Percentiles rank a stretch among this genome's conserved stretches.
Conservation (phyloP, 2,329 filamentous ascomycete genomes). For the Sporothrix mexicana region DNA sequence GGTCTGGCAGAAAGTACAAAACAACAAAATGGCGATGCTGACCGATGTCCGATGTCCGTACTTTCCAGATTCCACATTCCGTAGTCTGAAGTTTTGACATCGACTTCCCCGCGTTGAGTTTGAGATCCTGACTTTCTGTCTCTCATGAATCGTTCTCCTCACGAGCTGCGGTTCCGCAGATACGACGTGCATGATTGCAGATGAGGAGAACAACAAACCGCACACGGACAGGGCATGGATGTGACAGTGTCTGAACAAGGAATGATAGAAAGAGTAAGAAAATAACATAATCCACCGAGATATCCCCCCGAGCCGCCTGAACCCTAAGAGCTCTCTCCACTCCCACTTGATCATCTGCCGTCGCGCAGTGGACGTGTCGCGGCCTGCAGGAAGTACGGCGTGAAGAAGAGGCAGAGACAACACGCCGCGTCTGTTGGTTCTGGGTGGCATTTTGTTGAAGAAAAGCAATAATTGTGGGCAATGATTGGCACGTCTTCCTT, state of each 20-base stretch:
- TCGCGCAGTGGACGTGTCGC: background rate
- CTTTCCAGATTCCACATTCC: too few relatives aligned
- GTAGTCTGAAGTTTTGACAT: too few relatives aligned
- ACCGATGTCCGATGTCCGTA: too few relatives aligned
- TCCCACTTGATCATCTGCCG: constrained; percentile 2
- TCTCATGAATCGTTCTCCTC: background rate
- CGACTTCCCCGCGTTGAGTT: too few relatives aligned
- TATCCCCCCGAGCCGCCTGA: too few relatives aligned
- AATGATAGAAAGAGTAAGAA: background rate
- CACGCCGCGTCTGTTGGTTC: constrained; percentile 6
- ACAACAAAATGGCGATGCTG: too few relatives aligned
- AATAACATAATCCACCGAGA: background rate
- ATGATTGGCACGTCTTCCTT: too few relatives aligned
- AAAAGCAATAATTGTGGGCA: too few relatives aligned
- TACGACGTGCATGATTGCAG: background rate
- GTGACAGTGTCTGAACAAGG: too few relatives aligned
- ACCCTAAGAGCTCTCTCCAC: background rate
- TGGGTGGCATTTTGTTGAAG: background rate
- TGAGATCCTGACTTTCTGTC: too few relatives aligned
- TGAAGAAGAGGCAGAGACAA: background rate
- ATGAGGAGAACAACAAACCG: background rate
- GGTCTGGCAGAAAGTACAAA: too few relatives aligned
- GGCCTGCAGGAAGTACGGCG: too few relatives aligned
- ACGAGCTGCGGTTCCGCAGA: constrained; percentile 9
- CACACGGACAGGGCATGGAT: background rate